Conservation (phyloP, 768 basidiomycete species). For the Phaffia tasmanica region DNA sequence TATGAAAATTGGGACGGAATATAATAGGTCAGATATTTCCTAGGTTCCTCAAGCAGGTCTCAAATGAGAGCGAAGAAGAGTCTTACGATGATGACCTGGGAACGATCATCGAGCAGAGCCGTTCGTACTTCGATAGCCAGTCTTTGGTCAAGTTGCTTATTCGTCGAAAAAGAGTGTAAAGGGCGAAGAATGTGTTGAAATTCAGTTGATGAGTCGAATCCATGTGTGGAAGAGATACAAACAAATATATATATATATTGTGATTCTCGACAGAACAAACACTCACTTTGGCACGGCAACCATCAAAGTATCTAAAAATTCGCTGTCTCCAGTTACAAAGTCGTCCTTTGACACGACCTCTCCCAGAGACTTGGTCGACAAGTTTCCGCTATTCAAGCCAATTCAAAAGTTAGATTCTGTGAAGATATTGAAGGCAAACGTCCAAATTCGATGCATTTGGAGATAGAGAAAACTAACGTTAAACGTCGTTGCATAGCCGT, state of each 20-base stretch:
- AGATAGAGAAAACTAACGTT: conserved; percentile 47
- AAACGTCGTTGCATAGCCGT: conserved; percentile 89
- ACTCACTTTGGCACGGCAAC: conserved; percentile 88
- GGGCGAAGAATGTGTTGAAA: conserved; percentile 20
- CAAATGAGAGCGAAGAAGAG: background rate
- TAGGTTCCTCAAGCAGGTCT: background rate
- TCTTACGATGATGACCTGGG: conserved; percentile 78
- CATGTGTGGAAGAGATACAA: background rate
- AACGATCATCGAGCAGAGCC: conserved; percentile 76
- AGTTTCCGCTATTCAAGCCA: conserved; percentile 57
- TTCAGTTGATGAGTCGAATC: conserved; percentile 5
- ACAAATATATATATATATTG: background rate
- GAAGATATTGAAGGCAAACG: background rate
- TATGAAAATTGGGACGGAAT: conserved; percentile 34
- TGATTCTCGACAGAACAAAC: background rate
- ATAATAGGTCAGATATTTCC: too few species aligned
- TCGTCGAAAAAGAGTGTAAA: conserved; percentile 14
- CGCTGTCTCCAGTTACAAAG: conserved; percentile 66
- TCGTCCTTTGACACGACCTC: conserved; percentile 74
- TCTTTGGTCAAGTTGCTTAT: conserved; percentile 65
- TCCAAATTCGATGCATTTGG: background rate
- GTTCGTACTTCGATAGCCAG: conserved; percentile 82
- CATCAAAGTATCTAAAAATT: conserved; percentile 82
- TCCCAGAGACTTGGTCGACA: conserved; percentile 76
- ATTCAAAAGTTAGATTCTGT: background rate